A percentile compares a stretch with the other conserved stretches of the same genome.
These are phyloP conservation scores for Kluyveromyces sp. DNA, from an alignment of 1,139 yeast genomes.

Conservation along the genomic window DNA sequence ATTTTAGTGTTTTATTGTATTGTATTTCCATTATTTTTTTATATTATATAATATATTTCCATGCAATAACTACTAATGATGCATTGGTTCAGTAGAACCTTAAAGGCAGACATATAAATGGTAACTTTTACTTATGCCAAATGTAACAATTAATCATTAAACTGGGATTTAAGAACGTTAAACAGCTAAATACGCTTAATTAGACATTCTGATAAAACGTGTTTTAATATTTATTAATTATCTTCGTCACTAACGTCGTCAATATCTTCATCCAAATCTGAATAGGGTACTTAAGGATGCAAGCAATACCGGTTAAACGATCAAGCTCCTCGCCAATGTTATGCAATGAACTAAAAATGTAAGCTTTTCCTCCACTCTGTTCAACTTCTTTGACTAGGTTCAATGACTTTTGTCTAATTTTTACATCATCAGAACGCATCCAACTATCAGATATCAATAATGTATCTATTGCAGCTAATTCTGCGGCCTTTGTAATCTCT, in stretches of 20 bases:
- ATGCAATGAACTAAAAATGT: constrained; percentile 76
- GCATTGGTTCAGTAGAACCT: no score
- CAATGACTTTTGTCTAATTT: constrained; percentile 60
- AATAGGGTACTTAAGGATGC: constrained; percentile 73
- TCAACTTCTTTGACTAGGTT: constrained; percentile 62
- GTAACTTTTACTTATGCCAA: no score
- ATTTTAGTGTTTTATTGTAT: no score
- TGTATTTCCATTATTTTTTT: no score
- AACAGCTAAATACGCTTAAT: no score
- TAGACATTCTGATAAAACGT: no score
- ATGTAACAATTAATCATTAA: no score
- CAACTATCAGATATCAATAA: constrained; percentile 72
- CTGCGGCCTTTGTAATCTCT: constrained; percentile 69
- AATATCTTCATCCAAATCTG: constrained; percentile 71
- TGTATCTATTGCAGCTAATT: constrained; percentile 67
- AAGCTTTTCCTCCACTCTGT: constrained; percentile 66
- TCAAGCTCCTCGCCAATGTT: constrained; percentile 86
- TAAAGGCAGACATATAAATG: no score
- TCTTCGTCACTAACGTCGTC: constrained; percentile 21
- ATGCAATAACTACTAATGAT: no score
- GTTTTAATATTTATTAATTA: neutral
- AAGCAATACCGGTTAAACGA: constrained; percentile 87
- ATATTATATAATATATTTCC: no score
- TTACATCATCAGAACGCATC: constrained; percentile 70
- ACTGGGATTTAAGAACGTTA: no score